Evolutionary conservation across 306 rosid species (phyloP).

Genomic region (Cicer bijugum): DNA sequence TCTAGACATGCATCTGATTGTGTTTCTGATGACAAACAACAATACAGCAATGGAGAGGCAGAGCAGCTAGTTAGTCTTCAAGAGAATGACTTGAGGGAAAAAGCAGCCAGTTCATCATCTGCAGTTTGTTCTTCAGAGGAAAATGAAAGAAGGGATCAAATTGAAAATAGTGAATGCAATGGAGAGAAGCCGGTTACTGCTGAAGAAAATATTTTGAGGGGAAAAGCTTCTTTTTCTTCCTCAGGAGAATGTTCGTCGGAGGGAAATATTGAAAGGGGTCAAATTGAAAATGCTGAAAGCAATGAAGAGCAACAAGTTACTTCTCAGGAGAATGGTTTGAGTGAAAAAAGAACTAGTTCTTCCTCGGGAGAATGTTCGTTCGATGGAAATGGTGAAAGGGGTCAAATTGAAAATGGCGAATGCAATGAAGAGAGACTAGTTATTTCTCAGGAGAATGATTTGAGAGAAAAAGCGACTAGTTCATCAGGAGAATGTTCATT

Average conservation of each 20-base stretch:
- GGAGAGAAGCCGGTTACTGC: constrained; percentile 27
- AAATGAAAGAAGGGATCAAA: constrained; percentile 14
- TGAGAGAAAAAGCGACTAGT: constrained; percentile 41
- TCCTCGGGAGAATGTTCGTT: constrained; percentile 34
- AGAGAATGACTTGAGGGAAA: constrained; percentile 33
- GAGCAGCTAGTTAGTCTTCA: constrained; percentile 37
- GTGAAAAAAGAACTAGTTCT: constrained; percentile 10
- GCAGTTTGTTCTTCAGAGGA: constrained; percentile 35
- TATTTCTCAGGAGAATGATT: constrained; percentile 18
- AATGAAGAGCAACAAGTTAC: constrained; percentile 17
- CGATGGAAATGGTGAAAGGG: constrained; percentile 17
- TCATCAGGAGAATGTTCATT: constrained; percentile 48
- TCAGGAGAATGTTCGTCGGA: constrained; percentile 35
- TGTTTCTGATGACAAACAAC: constrained; percentile 50
- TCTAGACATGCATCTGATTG: constrained; percentile 38
- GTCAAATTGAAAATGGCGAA: constrained; percentile 32
- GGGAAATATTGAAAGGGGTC: constrained; percentile 19
- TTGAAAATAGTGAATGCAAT: constrained; percentile 16
- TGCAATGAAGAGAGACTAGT: constrained; percentile 9
- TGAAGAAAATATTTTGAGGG: constrained; percentile 22
- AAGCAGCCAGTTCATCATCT: constrained; percentile 27
- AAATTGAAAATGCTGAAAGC: constrained; percentile 38
- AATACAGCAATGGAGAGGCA: constrained; percentile 16
- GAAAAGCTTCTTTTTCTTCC: constrained; percentile 15
- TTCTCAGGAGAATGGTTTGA: constrained; percentile 37